Percentiles rank a stretch among this genome's conserved stretches.
Conservation (phyloP, 306 rosid genomes). For the Citrullus mucosospermus region DNA sequence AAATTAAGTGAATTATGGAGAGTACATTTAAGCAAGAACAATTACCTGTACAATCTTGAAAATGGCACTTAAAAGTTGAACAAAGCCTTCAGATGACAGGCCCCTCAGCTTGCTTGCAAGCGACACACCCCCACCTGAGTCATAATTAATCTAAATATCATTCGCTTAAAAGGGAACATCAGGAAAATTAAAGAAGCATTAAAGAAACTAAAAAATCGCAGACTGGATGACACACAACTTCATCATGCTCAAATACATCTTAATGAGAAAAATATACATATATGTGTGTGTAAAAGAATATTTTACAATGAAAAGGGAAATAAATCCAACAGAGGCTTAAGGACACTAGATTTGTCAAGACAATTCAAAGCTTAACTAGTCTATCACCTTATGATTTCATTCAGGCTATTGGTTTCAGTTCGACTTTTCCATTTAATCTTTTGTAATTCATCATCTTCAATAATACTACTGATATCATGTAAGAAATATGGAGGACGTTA, state of each 20-base stretch:
- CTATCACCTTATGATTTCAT: not conserved
- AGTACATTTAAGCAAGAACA: slow-evolving; percentile 28
- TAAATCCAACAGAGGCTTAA: not conserved
- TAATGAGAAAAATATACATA: not conserved
- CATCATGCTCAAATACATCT: not conserved
- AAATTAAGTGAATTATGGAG: not conserved
- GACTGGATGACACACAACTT: not conserved
- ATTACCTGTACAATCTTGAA: slow-evolving; percentile 89
- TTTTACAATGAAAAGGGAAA: not conserved
- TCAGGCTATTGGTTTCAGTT: not conserved
- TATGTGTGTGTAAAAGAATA: not conserved
- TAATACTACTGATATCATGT: not conserved
- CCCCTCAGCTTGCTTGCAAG: slow-evolving; percentile 99
- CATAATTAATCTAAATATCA: slow-evolving; percentile 13
- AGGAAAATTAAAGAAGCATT: not conserved
- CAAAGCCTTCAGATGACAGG: slow-evolving; percentile 86
- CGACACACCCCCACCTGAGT: slow-evolving; percentile 84
- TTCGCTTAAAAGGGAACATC: not conserved
- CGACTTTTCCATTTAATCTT: not conserved
- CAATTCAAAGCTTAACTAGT: not conserved
- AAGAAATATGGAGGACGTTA: not conserved
- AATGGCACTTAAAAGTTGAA: slow-evolving; percentile 83
- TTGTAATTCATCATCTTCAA: not conserved
- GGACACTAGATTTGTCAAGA: not conserved
- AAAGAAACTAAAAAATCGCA: not conserved